Evolutionary conservation across 1,139 yeast genomes (phyloP).

Genomic region (Candida tunisiensis): DNA sequence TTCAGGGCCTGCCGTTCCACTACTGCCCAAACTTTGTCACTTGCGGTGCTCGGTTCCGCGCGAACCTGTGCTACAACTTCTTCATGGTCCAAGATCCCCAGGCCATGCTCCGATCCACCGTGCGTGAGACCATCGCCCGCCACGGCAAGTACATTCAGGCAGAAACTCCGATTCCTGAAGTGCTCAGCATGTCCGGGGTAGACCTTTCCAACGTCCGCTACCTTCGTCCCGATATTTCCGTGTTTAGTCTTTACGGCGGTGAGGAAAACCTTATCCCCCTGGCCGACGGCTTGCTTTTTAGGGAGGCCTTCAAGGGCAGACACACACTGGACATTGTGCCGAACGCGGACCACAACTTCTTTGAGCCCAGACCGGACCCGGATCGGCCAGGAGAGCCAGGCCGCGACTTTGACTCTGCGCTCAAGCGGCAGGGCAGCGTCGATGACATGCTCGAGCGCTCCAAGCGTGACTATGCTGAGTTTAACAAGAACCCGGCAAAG

Average conservation of each 20-base stretch:
- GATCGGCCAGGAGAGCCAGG: too few species aligned
- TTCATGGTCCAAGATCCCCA: too few species aligned
- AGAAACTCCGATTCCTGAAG: constrained; percentile 34
- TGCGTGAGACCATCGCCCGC: too few species aligned
- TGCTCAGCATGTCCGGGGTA: constrained; percentile 33
- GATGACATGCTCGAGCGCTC: too few species aligned
- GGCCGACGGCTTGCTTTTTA: constrained; percentile 41
- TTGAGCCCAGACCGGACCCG: constrained; percentile 27
- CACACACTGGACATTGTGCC: constrained; percentile 44
- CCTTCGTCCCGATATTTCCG: constrained; percentile 32
- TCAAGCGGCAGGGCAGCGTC: too few species aligned
- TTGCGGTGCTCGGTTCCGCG: too few species aligned
- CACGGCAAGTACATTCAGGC: constrained; percentile 30
- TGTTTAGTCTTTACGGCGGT: constrained; percentile 57
- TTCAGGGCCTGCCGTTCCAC: too few species aligned
- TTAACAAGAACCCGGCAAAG: constrained; percentile 1
- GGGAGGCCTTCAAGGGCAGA: constrained; percentile 38
- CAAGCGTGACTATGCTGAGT: too few species aligned
- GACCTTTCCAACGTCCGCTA: constrained; percentile 28
- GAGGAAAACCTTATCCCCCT: constrained; percentile 49
- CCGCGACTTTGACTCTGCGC: too few species aligned
- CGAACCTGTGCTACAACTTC: too few species aligned
- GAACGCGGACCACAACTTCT: constrained; percentile 70
- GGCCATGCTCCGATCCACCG: too few species aligned
- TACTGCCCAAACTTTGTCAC: too few species aligned